These are phyloP conservation scores for Anethum foeniculum DNA, from an alignment of 140 eudicot genomes.

Conservation along the genomic window DNA sequence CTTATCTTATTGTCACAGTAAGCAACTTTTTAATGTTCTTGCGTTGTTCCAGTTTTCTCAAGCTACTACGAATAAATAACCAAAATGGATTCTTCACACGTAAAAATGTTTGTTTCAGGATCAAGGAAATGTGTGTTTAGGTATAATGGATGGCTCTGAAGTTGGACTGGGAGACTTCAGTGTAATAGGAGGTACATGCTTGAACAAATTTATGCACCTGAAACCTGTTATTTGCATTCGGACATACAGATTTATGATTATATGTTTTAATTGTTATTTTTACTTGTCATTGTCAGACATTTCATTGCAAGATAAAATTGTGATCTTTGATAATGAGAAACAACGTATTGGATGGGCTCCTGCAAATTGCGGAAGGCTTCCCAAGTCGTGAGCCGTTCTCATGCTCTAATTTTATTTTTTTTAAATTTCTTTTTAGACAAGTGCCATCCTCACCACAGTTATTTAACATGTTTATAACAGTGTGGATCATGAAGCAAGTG, in stretches of 20 bases:
- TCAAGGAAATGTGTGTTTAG: conserved; percentile 77
- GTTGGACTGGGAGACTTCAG: conserved; percentile 52
- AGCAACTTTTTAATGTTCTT: not conserved
- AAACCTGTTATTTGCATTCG: not conserved
- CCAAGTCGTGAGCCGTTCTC: conserved; percentile 31
- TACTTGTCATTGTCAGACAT: conserved; percentile 24
- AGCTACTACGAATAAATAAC: not conserved
- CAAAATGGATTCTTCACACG: not conserved
- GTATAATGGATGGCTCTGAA: conserved; percentile 83
- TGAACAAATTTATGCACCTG: not conserved
- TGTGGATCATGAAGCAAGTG: conserved; percentile 16
- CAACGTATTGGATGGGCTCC: conserved; percentile 39
- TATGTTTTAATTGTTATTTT: not conserved
- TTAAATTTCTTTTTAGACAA: not conserved
- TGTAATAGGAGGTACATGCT: conserved; percentile 67
- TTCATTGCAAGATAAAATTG: conserved; percentile 39
- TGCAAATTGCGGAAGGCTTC: conserved; percentile 34
- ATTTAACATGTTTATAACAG: conserved; percentile 27
- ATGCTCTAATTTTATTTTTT: conserved; percentile 6
- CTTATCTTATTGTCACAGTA: conserved; percentile 8
- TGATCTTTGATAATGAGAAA: conserved; percentile 39
- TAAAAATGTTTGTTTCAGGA: conserved; percentile 30
- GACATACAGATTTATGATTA: not conserved
- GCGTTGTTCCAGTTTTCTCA: not conserved
- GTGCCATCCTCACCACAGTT: conserved; percentile 20